phyloP scores from a whole-genome alignment of 2,329 filamentous ascomycete species.

The Parastagonospora nodorum region DNA sequence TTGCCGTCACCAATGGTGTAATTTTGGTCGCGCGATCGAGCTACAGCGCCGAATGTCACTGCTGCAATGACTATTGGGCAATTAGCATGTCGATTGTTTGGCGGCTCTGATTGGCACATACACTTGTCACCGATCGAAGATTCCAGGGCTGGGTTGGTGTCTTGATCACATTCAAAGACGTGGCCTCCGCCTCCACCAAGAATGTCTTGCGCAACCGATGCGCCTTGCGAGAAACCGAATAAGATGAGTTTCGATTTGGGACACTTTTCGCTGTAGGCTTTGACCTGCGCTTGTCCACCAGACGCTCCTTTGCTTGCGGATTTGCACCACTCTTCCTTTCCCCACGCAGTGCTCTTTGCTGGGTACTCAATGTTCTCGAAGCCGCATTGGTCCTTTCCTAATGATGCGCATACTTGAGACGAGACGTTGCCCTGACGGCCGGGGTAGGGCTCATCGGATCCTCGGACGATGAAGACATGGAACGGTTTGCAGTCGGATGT shows the following conservation, averaged over 20 bases:
- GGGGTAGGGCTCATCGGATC: conserved; percentile 36
- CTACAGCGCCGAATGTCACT: conserved; percentile 32
- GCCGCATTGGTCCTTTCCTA: conserved; percentile 26
- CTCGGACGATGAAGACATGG: conserved; percentile 34
- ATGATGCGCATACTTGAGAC: conserved; percentile 20
- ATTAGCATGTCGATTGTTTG: conserved; percentile 5
- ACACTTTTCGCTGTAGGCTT: conserved; percentile 30
- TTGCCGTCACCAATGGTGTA: conserved; percentile 30
- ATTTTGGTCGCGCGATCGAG: conserved; percentile 25
- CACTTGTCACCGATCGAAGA: neutral
- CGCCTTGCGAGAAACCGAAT: conserved; percentile 33
- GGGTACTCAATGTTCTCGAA: conserved; percentile 36
- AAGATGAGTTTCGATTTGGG: conserved; percentile 34
- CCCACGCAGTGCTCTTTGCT: conserved; percentile 32
- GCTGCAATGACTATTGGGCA: conserved; percentile 26
- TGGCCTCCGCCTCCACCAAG: conserved; percentile 35
- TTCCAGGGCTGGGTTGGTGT: conserved; percentile 25
- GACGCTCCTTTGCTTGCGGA: conserved; percentile 26
- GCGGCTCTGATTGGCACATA: neutral
- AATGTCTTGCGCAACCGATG: conserved; percentile 31
- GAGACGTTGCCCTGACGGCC: conserved; percentile 33
- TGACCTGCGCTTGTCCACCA: conserved; percentile 31
- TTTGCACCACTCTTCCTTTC: conserved; percentile 31
- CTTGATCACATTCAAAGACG: conserved; percentile 30
- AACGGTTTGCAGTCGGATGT: conserved; percentile 27